Percentiles rank a stretch among this genome's conserved stretches.
Evolutionary conservation across 495 filamentous ascomycete species (phyloP).

Genomic region (Collariella sp.): DNA sequence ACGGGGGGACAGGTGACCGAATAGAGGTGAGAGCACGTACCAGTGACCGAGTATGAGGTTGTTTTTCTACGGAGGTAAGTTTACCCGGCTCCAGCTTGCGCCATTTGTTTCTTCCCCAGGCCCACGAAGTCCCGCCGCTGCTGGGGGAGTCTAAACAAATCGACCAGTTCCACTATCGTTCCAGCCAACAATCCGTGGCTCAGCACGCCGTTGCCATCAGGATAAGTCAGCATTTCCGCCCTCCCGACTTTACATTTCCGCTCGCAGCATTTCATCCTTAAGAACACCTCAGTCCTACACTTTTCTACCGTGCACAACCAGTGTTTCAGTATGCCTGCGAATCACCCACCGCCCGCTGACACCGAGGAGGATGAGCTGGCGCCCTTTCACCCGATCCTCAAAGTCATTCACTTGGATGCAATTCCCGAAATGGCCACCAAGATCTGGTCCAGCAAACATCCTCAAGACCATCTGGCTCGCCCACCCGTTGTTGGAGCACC

Average conservation of each 20-base stretch:
- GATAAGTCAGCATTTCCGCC: too few species aligned
- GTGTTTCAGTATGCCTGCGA: neutral
- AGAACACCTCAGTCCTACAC: neutral
- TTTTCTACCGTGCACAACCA: neutral
- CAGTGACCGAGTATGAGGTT: too few species aligned
- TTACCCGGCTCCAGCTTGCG: too few species aligned
- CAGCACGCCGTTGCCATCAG: too few species aligned
- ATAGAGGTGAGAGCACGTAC: too few species aligned
- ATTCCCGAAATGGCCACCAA: neutral
- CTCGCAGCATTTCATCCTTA: neutral
- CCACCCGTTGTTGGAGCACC: neutral
- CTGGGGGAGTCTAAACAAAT: too few species aligned
- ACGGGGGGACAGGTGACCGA: too few species aligned
- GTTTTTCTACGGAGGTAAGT: too few species aligned
- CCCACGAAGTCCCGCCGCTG: too few species aligned
- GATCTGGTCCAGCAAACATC: neutral
- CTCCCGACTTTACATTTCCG: neutral
- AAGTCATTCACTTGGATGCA: neutral
- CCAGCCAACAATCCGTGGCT: too few species aligned
- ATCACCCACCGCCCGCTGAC: neutral
- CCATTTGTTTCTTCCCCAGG: too few species aligned
- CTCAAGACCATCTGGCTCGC: neutral
- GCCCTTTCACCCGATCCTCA: neutral
- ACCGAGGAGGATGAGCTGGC: neutral
- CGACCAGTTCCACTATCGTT: too few species aligned